Evolutionary conservation across 768 basidiomycete species (phyloP).

Genomic region (Saitozyma sp.): DNA sequence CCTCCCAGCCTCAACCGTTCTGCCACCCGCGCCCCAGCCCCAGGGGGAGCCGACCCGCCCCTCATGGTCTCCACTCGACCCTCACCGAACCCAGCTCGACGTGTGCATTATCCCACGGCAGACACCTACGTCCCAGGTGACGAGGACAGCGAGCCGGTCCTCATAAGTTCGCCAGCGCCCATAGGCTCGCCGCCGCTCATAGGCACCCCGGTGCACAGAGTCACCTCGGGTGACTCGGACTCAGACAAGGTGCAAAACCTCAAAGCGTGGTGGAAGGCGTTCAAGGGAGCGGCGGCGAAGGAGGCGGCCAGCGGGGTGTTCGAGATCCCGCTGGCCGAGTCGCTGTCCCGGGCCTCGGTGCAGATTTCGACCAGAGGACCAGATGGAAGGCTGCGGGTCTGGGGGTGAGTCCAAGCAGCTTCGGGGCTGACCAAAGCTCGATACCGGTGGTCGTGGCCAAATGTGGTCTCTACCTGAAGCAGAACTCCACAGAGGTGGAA

Average conservation of each 20-base stretch:
- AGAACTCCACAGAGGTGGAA: conserved; percentile 88
- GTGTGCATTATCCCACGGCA: too few species aligned
- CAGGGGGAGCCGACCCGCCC: too few species aligned
- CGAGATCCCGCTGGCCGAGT: conserved; percentile 78
- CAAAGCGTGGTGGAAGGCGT: conserved; percentile 49
- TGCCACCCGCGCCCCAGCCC: too few species aligned
- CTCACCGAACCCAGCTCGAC: too few species aligned
- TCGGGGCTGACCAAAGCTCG: conserved; percentile 56
- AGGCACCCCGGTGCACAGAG: too few species aligned
- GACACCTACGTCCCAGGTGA: too few species aligned
- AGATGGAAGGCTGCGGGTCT: conserved; percentile 48
- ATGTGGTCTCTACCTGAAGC: conserved; percentile 92
- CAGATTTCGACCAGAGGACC: conserved; percentile 88
- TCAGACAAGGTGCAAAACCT: conserved; percentile 1
- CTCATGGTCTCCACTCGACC: too few species aligned
- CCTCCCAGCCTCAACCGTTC: too few species aligned
- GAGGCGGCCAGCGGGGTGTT: conserved; percentile 61
- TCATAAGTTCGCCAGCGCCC: too few species aligned
- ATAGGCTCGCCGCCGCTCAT: too few species aligned
- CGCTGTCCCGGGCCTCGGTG: conserved; percentile 80
- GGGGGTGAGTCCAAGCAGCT: conserved; percentile 43
- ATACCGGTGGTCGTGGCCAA: conserved; percentile 98
- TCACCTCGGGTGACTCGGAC: too few species aligned
- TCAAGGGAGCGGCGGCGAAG: conserved; percentile 13
- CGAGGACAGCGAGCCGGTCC: too few species aligned